A percentile compares a stretch with the other conserved stretches of the same genome.
Evolutionary conservation across 176 grass and related monocot genomes (phyloP).

Genomic region (Musa troglodytarum): DNA sequence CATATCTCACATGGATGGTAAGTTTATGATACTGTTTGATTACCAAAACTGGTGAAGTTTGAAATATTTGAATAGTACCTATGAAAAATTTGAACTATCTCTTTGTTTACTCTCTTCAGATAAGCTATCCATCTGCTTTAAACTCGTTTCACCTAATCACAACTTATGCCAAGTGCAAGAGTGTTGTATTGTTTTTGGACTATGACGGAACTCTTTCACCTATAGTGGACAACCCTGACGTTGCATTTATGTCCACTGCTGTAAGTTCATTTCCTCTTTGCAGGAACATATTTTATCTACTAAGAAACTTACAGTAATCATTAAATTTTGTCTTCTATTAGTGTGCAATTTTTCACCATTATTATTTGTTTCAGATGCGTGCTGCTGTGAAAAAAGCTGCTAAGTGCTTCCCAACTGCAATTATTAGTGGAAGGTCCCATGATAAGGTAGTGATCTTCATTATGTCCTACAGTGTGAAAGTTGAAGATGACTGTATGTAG

Average conservation of each 20-base stretch:
- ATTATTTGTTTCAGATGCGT: constrained; percentile 47
- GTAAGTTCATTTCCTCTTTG: background rate
- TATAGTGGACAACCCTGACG: constrained; percentile 6
- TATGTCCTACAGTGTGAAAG: background rate
- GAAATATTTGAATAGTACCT: background rate
- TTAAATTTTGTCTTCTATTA: background rate
- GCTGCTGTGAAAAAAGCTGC: constrained; percentile 61
- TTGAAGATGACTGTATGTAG: no score
- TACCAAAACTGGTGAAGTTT: background rate
- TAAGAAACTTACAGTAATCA: no score
- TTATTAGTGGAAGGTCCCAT: constrained; percentile 89
- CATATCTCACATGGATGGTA: constrained; percentile 35
- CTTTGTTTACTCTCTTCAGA: constrained; percentile 26
- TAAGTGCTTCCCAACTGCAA: constrained; percentile 71
- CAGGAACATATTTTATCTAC: background rate
- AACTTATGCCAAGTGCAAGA: background rate
- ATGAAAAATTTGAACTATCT: background rate
- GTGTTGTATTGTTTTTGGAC: constrained; percentile 3
- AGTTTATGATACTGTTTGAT: constrained; percentile 11
- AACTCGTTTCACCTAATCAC: constrained; percentile 33
- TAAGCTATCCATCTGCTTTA: constrained; percentile 48
- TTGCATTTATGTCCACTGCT: background rate
- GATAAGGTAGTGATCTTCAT: constrained; percentile 46
- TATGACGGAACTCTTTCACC: constrained; percentile 12
- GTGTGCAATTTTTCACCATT: background rate